Evolutionary conservation across 345 rosid genomes (phyloP), one percentile per base, ranked within the genome.

Genomic region (Limnanthes douglasii): DNA sequence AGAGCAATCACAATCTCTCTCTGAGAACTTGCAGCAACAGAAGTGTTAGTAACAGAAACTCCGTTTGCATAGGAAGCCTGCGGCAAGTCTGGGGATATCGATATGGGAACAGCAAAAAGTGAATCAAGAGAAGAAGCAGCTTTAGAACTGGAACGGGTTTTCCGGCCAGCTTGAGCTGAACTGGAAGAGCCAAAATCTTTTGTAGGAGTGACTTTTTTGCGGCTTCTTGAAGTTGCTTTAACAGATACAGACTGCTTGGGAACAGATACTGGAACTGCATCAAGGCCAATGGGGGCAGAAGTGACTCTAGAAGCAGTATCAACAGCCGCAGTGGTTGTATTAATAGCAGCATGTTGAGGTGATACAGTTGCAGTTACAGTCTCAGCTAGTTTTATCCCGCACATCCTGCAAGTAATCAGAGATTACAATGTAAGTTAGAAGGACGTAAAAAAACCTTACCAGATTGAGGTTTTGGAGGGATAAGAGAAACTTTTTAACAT

Each of bases 301-400:
- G 47, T 20, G 30, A 16, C 20, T 40, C 32, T 41, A 11, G 62
- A 48, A 37, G 46, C 56, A 42, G 50, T 17, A 29, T 10, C 34
- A 57, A 44, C 37, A 1, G 32, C 12, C 39, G 45, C 29, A 43
- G 45, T 50, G 2, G 50, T 46, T 22, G 51, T 37, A 27, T 50
- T 44, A 10, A 28, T 11, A 8, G 46, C 56, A 45, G 46, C 49
- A 56, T 46, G 43, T 46, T 37, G 68, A 51, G 69, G 43, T 17
- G 24, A 27, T 6, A 27, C 32, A 4, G 21, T 28, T 11, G 61
- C 23, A 22, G 53, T 39, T 45, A 67, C 75, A 36, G 61, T 57
- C 45, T 63, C 70, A 12, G 81, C 70, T 31, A 29, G 46, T 59
- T 60, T 68, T 36, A 51, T 50, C 40, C 45, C 65, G 48, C 39